phyloP scores from a whole-genome alignment of 495 filamentous ascomycete species.

The Tuber brumale region DNA sequence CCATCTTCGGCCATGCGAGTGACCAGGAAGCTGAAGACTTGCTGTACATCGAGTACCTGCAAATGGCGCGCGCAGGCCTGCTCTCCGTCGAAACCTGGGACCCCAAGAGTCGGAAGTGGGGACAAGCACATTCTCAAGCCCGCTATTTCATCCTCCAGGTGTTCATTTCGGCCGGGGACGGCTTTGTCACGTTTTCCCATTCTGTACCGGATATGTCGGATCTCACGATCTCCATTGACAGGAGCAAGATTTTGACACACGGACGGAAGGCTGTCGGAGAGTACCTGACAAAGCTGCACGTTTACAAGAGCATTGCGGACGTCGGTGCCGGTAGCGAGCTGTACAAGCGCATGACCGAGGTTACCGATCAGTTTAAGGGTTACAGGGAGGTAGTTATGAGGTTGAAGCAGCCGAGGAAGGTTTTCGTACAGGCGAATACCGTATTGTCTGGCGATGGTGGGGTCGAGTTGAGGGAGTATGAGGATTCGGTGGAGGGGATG shows the following conservation, averaged over 20 bases:
- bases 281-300: conserved; percentile 86
- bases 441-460: conserved; percentile 59
- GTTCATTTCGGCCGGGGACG: conserved; percentile 75
- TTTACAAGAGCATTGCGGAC: conserved; percentile 89
- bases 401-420: conserved; percentile 87
- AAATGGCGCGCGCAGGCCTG: conserved; percentile 87
- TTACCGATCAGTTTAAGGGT: conserved; percentile 65
- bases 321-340: conserved; percentile 63
- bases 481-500: conserved; percentile 74
- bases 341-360: conserved; percentile 75
- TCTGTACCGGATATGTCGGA: conserved; percentile 70
- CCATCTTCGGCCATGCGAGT: conserved; percentile 80
- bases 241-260: conserved; percentile 69
- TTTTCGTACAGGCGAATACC: conserved; percentile 95
- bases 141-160: conserved; percentile 77
- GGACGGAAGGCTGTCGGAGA: conserved; percentile 68
- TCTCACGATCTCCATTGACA: conserved; percentile 71
- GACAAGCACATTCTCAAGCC: conserved; percentile 90
- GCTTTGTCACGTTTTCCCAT: conserved; percentile 74
- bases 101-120: conserved; percentile 73
- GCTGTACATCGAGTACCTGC: conserved; percentile 75
- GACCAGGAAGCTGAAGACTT: conserved; percentile 71
- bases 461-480: conserved; percentile 82
- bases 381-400: conserved; percentile 71
- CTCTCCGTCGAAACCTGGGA: conserved; percentile 59